Evolutionary conservation across 2,329 filamentous ascomycete genomes (phyloP).

Genomic region (Leptographium radiaticola): DNA sequence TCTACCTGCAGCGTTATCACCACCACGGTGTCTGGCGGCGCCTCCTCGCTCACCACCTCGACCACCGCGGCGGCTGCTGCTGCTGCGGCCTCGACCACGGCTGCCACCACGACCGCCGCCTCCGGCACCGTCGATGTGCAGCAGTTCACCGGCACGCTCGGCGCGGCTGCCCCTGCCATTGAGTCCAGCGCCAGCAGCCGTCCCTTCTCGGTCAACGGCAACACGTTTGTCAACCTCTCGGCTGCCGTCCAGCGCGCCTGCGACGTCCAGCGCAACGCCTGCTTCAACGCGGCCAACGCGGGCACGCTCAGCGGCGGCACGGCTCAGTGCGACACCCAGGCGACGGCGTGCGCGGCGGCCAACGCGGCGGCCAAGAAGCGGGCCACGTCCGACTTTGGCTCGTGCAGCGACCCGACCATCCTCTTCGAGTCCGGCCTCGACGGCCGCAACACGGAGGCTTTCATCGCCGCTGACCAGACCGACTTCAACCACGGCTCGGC

Average conservation of each 20-base stretch:
- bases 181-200: conserved; percentile 18
- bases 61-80: conserved; percentile 7
- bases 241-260: conserved; percentile 29
- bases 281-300: conserved; percentile 26
- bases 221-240: conserved; percentile 25
- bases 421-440: conserved; percentile 29
- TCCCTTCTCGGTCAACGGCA: conserved; percentile 23
- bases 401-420: conserved; percentile 27
- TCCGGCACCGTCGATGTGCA: conserved; percentile 21
- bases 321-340: conserved; percentile 24
- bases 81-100: neutral
- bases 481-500: conserved; percentile 34
- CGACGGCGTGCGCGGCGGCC: conserved; percentile 15
- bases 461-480: conserved; percentile 26
- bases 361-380: conserved; percentile 8
- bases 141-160: conserved; percentile 26
- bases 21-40: conserved; percentile 7
- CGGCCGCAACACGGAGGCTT: conserved; percentile 27
- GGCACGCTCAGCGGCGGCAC: conserved; percentile 19
- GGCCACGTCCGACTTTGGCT: conserved; percentile 22
- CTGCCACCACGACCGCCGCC: neutral
- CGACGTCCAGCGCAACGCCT: conserved; percentile 32
- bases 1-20: conserved; percentile 9
- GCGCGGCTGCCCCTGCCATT: conserved; percentile 24
- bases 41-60: conserved; percentile 8